phyloP scores from a whole-genome alignment of 2,329 filamentous ascomycete species.

The Samsoniella hepiali region DNA sequence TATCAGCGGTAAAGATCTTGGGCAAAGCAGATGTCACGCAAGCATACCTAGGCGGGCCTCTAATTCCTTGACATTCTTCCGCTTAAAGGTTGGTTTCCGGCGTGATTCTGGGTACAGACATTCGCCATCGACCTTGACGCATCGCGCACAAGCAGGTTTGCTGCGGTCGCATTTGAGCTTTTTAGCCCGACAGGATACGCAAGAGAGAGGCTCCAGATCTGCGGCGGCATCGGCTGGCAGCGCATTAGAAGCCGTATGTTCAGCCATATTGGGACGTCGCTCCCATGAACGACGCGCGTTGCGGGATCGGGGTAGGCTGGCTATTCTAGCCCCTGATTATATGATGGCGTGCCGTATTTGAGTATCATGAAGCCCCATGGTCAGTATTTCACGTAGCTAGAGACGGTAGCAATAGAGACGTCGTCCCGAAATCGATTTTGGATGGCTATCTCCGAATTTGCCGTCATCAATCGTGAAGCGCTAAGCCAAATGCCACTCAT shows the following conservation, averaged over 20 bases:
- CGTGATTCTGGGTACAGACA: constrained; percentile 88
- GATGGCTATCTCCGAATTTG: neutral
- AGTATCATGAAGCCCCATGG: neutral
- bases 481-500: constrained; percentile 1
- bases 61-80: constrained; percentile 85
- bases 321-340: neutral
- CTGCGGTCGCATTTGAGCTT: constrained; percentile 85
- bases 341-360: neutral
- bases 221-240: neutral
- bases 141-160: constrained; percentile 77
- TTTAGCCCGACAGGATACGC: constrained; percentile 75
- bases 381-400: neutral
- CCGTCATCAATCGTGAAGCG: constrained; percentile 7
- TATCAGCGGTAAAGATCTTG: constrained; percentile 10
- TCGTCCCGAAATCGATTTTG: neutral
- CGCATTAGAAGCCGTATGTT: neutral
- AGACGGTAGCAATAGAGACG: neutral
- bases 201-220: constrained; percentile 60
- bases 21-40: neutral
- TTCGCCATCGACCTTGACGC: constrained; percentile 67
- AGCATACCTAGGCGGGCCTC: constrained; percentile 77
- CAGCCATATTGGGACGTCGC: constrained; percentile 11
- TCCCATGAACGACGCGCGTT: neutral
- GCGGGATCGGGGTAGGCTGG: neutral
- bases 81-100: constrained; percentile 82